A percentile compares a stretch with the other conserved stretches of the same genome.
These are phyloP conservation scores for Penicillium mononematosum DNA, from an alignment of 495 filamentous ascomycete genomes.

Conservation along the genomic window DNA sequence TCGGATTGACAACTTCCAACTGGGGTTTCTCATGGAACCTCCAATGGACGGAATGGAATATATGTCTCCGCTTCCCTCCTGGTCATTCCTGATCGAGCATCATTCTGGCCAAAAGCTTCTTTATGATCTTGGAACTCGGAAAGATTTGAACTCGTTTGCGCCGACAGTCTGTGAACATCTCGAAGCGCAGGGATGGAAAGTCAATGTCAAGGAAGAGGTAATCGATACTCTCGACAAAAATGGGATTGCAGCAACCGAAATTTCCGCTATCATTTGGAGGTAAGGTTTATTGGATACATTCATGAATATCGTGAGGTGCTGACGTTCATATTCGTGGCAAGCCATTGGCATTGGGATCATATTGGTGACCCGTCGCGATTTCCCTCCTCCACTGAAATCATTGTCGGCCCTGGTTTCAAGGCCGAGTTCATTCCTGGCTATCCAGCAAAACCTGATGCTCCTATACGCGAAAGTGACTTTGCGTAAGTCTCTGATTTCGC, in stretches of 20 bases:
- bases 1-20: slow-evolving; percentile 32
- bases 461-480: slow-evolving; percentile 47
- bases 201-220: slow-evolving; percentile 45
- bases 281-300: background rate
- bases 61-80: slow-evolving; percentile 41
- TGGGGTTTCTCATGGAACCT: slow-evolving; percentile 39
- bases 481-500: slow-evolving; percentile 26
- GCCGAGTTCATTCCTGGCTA: slow-evolving; percentile 47
- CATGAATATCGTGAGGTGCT: no score
- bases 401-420: slow-evolving; percentile 59
- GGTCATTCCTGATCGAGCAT: slow-evolving; percentile 57
- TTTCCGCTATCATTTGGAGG: slow-evolving; percentile 60
- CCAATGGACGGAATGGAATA: slow-evolving; percentile 40
- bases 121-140: slow-evolving; percentile 59
- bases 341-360: slow-evolving; percentile 64
- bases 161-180: slow-evolving; percentile 31
- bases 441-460: slow-evolving; percentile 42
- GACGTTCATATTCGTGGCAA: slow-evolving; percentile 5
- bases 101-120: slow-evolving; percentile 46
- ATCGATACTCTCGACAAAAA: slow-evolving; percentile 49
- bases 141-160: slow-evolving; percentile 48
- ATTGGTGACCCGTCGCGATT: slow-evolving; percentile 55
- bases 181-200: background rate
- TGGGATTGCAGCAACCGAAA: slow-evolving; percentile 41
- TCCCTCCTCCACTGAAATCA: slow-evolving; percentile 45